A percentile compares a stretch with the other conserved stretches of the same genome.
These are phyloP conservation scores for Mycena maculata DNA, from an alignment of 768 basidiomycete species.

Conservation along the genomic window DNA sequence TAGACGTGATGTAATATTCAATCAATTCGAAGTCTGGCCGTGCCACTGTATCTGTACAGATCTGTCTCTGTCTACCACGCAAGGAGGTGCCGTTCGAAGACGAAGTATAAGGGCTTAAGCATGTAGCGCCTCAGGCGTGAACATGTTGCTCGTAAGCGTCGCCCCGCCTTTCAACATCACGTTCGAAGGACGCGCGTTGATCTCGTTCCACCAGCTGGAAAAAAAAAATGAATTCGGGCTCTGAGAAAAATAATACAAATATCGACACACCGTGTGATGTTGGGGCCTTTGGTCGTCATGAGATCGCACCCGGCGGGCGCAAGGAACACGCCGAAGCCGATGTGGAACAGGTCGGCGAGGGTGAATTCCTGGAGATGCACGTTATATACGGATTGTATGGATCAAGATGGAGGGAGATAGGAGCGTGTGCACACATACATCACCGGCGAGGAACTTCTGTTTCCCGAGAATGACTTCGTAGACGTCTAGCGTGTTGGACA, in stretches of 20 bases:
- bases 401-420: background rate
- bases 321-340: conserved; percentile 50
- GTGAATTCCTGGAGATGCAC: conserved; percentile 51
- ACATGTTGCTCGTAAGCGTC: too few relatives aligned
- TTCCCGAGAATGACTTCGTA: conserved; percentile 68
- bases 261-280: conserved; percentile 57
- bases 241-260: background rate
- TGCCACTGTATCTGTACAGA: too few relatives aligned
- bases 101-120: too few relatives aligned
- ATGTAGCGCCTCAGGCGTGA: too few relatives aligned
- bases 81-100: too few relatives aligned
- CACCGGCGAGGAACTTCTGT: conserved; percentile 64
- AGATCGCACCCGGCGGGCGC: conserved; percentile 39
- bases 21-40: too few relatives aligned
- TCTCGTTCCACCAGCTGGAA: too few relatives aligned
- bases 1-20: too few relatives aligned
- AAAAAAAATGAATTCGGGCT: background rate
- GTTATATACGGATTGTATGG: background rate
- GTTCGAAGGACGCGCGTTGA: too few relatives aligned
- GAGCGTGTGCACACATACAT: conserved; percentile 60
- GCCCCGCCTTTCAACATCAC: too few relatives aligned
- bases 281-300: conserved; percentile 49
- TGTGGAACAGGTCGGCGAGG: conserved; percentile 57
- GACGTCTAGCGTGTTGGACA: conserved; percentile 56
- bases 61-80: too few relatives aligned